These are phyloP conservation scores for Microbotryum lychnidis-dioicae DNA, from an alignment of 1,284 basidiomycete species.

Conservation along the genomic window DNA sequence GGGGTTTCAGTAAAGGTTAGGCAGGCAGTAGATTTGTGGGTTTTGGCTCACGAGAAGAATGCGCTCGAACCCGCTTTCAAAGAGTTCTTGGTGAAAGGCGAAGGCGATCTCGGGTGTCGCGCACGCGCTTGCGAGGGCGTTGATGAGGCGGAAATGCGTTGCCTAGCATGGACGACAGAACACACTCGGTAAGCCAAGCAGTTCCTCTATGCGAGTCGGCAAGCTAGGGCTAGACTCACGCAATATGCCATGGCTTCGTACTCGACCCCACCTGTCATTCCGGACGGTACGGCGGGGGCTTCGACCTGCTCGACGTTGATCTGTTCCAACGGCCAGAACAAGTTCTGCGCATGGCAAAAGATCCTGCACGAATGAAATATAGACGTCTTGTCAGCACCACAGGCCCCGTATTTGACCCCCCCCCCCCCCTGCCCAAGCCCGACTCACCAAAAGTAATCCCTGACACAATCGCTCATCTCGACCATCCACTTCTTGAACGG, in stretches of 20 bases:
- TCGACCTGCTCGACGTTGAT: slow-evolving; percentile 76
- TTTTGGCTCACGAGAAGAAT: slow-evolving; percentile 48
- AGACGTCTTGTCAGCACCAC: neutral
- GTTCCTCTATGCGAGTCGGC: neutral
- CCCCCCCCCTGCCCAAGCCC: neutral
- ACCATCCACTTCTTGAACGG: slow-evolving; percentile 85
- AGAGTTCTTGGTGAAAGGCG: slow-evolving; percentile 71
- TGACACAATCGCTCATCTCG: slow-evolving; percentile 78
- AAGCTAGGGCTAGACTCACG: slow-evolving; percentile 47
- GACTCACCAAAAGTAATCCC: slow-evolving; percentile 79
- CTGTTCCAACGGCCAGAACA: slow-evolving; percentile 72
- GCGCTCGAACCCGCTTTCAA: slow-evolving; percentile 77
- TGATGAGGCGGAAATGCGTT: slow-evolving; percentile 71
- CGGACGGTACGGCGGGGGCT: slow-evolving; percentile 86
- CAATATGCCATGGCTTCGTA: slow-evolving; percentile 94
- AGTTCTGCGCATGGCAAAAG: slow-evolving; percentile 91
- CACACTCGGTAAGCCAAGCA: neutral
- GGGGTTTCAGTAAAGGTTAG: slow-evolving; percentile 1
- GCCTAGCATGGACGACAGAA: slow-evolving; percentile 49
- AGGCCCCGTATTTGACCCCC: neutral
- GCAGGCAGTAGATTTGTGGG: neutral
- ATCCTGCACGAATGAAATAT: slow-evolving; percentile 48
- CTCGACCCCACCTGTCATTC: slow-evolving; percentile 97
- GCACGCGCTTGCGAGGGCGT: slow-evolving; percentile 61
- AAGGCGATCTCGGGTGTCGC: slow-evolving; percentile 59